Base-by-base conservation (phyloP, 2,329 filamentous ascomycete species). In the Calonectria montana region DNA sequence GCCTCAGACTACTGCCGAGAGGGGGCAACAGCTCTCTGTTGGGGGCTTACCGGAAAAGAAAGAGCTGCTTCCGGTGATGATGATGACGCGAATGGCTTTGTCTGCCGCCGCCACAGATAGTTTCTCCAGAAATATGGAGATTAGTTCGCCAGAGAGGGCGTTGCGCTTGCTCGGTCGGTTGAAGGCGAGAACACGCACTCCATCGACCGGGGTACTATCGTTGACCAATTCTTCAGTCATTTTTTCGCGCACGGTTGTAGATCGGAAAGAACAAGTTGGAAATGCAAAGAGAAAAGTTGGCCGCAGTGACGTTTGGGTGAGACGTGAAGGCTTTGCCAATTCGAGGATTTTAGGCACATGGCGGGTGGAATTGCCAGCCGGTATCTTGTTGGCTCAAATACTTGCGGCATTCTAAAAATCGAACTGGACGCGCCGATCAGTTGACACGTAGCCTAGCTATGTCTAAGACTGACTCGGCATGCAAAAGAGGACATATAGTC, bases 141-240 rank as follows among this genome's bases (percentile, higher is more conserved):
- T 87, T 83, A 90, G 86, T 57, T 80, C 80, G 67, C 85, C 82
- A 2, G 88, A 90, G 74, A 91, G 86, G 25, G 90, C 89, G 83
- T 91, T 91, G 74, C 88, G 85, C 77, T 91, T 90, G 35, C 84
- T 83, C 2, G 88, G 89, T 6, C 89, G 85, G 81, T 90, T 89
- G 67, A 90, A 79, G 18, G 86, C 85, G 65, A 90, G 76, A 13
- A 89, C 78, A 18, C 87, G 82, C 35, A 90, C 83, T 47, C 82
- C 83, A 12, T 79, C 77, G 18, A 71, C 72, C 7, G 82, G 76
- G 47, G 80, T 77, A 15, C 78, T 78, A 48, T 78, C 73, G 16
- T 79, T 72, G 25, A 82, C 71, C 9, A 80, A 29, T 16, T 68
- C 50, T 23, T 77, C 61, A n/a, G 48, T 73, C 76, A 76, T 77